Percentiles rank a stretch among this genome's conserved stretches.
phyloP scores from a whole-genome alignment of 192 early-diverging fungal species.

The Umbelopsis sp. region DNA sequence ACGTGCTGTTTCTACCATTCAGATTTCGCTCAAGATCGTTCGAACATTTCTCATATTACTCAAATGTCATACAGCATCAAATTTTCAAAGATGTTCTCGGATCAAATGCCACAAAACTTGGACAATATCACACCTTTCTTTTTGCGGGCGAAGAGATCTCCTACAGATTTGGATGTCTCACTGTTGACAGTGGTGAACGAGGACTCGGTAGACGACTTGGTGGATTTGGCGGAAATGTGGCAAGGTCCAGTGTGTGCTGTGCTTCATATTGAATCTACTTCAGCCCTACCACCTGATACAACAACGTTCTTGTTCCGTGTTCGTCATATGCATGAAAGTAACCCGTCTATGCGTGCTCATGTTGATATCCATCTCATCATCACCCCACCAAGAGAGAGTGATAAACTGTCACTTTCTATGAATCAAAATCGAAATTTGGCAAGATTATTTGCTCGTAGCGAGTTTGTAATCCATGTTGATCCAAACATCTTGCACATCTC shows the following conservation, averaged over 20 bases:
- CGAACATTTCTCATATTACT: slow-evolving; percentile 3
- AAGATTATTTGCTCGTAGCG: slow-evolving; percentile 48
- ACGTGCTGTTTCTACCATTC: background rate
- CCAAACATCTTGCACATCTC: slow-evolving; percentile 30
- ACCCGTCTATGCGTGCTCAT: slow-evolving; percentile 39
- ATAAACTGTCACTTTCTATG: slow-evolving; percentile 20
- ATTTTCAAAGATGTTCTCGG: slow-evolving; percentile 19
- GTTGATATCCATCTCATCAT: slow-evolving; percentile 52
- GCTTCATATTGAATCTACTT: slow-evolving; percentile 38
- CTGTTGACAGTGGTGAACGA: slow-evolving; percentile 7
- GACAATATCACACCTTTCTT: slow-evolving; percentile 21
- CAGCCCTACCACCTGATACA: slow-evolving; percentile 13
- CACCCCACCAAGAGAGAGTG: slow-evolving; percentile 33
- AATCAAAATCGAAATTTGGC: slow-evolving; percentile 45
- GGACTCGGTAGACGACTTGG: slow-evolving; percentile 38
- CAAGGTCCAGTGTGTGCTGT: slow-evolving; percentile 52
- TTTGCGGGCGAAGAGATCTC: slow-evolving; percentile 6
- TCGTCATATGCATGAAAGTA: slow-evolving; percentile 38
- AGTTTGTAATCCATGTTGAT: slow-evolving; percentile 45
- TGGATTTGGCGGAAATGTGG: slow-evolving; percentile 42
- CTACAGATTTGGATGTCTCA: background rate
- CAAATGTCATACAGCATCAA: slow-evolving; percentile 6
- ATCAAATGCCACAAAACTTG: slow-evolving; percentile 19
- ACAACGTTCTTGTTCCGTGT: slow-evolving; percentile 10
- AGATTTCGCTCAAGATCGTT: background rate